phyloP scores from a whole-genome alignment of 2,329 filamentous ascomycete species.

The Claviceps arundinis region DNA sequence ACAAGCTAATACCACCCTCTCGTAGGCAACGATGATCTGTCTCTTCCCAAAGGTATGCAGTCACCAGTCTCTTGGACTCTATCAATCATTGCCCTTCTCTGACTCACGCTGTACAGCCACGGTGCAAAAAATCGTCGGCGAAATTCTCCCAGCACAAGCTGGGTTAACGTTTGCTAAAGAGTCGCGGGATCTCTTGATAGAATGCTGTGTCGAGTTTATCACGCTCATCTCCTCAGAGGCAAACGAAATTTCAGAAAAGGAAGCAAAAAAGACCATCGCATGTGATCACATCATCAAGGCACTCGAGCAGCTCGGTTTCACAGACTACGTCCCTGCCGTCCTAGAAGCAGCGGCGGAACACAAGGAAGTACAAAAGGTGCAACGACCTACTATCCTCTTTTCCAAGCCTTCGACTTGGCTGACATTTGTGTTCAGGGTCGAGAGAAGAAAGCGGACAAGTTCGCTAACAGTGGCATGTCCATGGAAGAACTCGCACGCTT shows the following conservation, averaged over 20 bases:
- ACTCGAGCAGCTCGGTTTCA: constrained; percentile 81
- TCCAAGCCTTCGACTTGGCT: constrained; percentile 14
- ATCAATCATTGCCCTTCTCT: background rate
- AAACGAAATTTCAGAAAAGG: constrained; percentile 97
- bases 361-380: constrained; percentile 82
- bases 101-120: constrained; percentile 35
- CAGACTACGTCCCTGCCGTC: constrained; percentile 81
- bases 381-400: constrained; percentile 23
- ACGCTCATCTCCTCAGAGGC: constrained; percentile 96
- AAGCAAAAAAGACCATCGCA: constrained; percentile 97
- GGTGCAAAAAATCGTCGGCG: constrained; percentile 78
- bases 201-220: constrained; percentile 98
- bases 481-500: constrained; percentile 80
- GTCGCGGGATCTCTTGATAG: constrained; percentile 85
- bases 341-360: constrained; percentile 79
- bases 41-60: constrained; percentile 44
- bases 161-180: constrained; percentile 89
- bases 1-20: constrained; percentile 18
- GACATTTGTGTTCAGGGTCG: constrained; percentile 46
- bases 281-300: constrained; percentile 96
- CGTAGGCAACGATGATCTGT: constrained; percentile 49
- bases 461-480: constrained; percentile 84
- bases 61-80: too few relatives aligned
- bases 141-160: constrained; percentile 66
- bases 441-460: constrained; percentile 95